Base-by-base conservation (phyloP, 148 eudicot genomes). In the Salicornia ramosissima region DNA sequence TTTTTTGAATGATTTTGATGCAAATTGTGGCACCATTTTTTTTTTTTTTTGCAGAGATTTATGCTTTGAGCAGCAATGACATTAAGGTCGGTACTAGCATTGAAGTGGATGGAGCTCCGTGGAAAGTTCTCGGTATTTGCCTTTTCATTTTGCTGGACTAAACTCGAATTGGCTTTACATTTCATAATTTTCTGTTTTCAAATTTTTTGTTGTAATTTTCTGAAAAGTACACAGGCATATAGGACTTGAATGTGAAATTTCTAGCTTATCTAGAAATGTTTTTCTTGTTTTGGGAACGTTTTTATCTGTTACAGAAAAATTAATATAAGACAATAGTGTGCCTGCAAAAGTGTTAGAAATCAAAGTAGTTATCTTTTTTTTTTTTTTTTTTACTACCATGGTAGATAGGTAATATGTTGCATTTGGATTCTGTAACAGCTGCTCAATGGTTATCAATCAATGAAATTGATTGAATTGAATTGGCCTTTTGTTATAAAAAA, bases 71-170 rank as follows among this genome's bases (percentile, higher is more conserved):
- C 22, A 90, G 98, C 72, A 93, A 93, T 78, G 96, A 93, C 73
- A 93, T 93, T 6, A 93, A 90, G 70, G 98, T 93, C 8, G 98
- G 98, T 59, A 49, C 77, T 71, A 90, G 77, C 77, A 77, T 93
- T 80, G 96, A 86, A 80, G 98, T 93, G 4, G 98, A 93, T 76
- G 96, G 95, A 64, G 74, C 86, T 82, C 96, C 98, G 72, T 93
- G 94, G 91, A 90, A 75, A 71, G 90, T 93, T 62, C 65, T 93
- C 58, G 98, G 98, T 90, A 80, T 63, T 64, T 71, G 30, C 14
- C 28, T 58, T n/a, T 24, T 0, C 46, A 31, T 55, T 21, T 47
- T 36, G 7, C 51, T 22, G 64, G 0, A 33, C 21, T 65, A 49
- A 30, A 47, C 2, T 46, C 21, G 12, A 42, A 19, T 50, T 19